Base-by-base conservation (phyloP, 2,329 filamentous ascomycete species). In the Drechslera avenae region DNA sequence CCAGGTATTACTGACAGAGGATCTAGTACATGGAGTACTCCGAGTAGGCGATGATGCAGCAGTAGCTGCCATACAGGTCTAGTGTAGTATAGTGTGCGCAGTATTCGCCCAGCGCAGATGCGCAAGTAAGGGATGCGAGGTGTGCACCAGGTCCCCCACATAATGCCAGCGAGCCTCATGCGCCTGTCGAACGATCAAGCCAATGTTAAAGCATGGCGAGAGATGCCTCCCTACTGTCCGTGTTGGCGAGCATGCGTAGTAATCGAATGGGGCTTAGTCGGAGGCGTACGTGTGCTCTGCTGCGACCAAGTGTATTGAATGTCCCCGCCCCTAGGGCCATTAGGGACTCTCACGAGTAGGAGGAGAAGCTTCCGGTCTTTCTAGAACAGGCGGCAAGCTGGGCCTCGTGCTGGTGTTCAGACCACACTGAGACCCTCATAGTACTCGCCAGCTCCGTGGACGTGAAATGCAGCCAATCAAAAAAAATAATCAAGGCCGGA, bases 401-500 rank as follows among this genome's bases (percentile, higher is more conserved):
- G 49, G 42, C 45, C 46, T 57, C 48, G 52, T 60, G 56, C 50
- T 56, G 26, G 54, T 60, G 36, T 53, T 42, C 46, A 47, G 40
- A 45, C 44, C 41, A 46, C 41, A 35, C 40, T 34, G 18, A 53
- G 56, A 36, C 53, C 45, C 54, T 52, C 34, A 52, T 43, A 51
- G 36, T 35, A 37, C 39, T 50, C 36, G 39, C 26, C 18, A 42
- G 12, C 33, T 19, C 17, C 34, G 40, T 49, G 40, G 52, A 53
- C 47, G 54, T 14, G 39, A 37, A 56, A 52, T 39, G 32, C 31
- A 37, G 26, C 64, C 65, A 69, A 69, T 70, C 43, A 62, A 28
- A 56, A 28, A 36, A 14, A n/a, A n/a, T n/a, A n/a, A 32, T 40
- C 16, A 33, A 18, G 10, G 4, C 19, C 4, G 26, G 39, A 14